Evolutionary conservation across 2,329 filamentous ascomycete genomes (phyloP), one percentile per base, ranked within the genome.

Genomic region (Aureobasidium sp.): DNA sequence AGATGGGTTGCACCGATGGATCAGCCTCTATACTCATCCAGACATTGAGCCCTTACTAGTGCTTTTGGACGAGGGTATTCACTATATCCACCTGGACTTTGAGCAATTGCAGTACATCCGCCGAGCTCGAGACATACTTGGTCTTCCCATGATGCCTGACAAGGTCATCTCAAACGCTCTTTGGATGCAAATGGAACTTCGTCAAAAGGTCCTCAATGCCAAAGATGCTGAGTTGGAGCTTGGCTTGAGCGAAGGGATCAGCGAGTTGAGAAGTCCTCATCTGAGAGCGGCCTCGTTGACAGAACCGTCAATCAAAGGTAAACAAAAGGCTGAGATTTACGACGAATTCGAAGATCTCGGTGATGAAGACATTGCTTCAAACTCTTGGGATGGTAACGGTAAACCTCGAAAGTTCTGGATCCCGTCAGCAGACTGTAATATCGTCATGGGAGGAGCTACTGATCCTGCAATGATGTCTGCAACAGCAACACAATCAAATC

Each of bases 61-160:
- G 0, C 71, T 85, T 2, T 71, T 85, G 4, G 82, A 85, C 63
- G 80, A 83, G 70, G 82, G 82, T 0, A 83, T 85, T 9, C 82
- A 84, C 67, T 85, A 84, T 70, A 75, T 84, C 3, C 82, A 85
- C 68, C 76, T 85, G 66, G 78, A 81, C 39, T 84, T 83, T 64
- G 82, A 84, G 66, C 81, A 84, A 64, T 70, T 85, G 9, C 81
- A 84, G 64, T 80, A 78, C 66, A 83, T 84, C 61, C 76, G 77
- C 12, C 72, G 69, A 55, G 75, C 81, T 26, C 76, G 77, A 48
- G 82, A 85, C 66, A 71, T 79, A 15, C 76, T 84, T 52, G 81
- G 81, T 4, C 70, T 83, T 2, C 81, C 81, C 2, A 76, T 84
- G 37, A 75, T 84, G 69, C 79, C 81, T 1, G 81, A 84, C 57